Evolutionary conservation across 1,284 basidiomycete genomes (phyloP), one percentile per base, ranked within the genome.

Genomic region (Meripilus lineatus): DNA sequence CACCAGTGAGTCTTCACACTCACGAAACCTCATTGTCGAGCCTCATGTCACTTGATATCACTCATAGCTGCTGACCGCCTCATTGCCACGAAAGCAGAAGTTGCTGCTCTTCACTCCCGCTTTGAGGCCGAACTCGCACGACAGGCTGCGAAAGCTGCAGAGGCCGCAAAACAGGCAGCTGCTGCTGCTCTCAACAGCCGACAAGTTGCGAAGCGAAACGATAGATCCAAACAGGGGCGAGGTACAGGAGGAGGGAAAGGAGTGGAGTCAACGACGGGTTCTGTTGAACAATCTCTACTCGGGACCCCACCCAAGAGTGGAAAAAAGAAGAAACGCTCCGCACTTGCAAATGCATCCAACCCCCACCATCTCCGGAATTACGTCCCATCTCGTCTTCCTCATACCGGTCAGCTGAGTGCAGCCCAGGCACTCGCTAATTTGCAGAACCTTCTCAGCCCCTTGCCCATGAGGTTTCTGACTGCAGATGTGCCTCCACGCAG

Each of bases 341-440:
- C 84, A 2, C 68, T 90, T 15, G 89, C 89, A 23, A 92, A 93
- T 61, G 87, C 87, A 41, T 87, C 87, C 35, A 93, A 93, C 58
- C 91, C 90, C 4, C 91, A 94, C 64, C 91, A 93, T 66, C 74
- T 92, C 38, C 75, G 86, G 56, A 93, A 93, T 67, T 90, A 90
- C 64, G 80, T 89, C 33, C 87, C 88, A 20, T 89, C 87, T 42
- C 74, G 88, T 11, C 66, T 89, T 47, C 81, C 86, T 13, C 69
- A 80, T 58, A 70, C 75, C n/a, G 72, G 69, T 4, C 66, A 64
- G 35, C 61, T 65, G 30, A 68, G 65, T 52, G 51, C 66, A 23
- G 58, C 63, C 15, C 65, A 68, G 57, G 59, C 64, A 32, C 59
- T 61, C 30, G 59, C 61, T 46, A 74, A 70, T 37, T 58, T 64